Percentiles rank a stretch among this genome's conserved stretches.
phyloP scores from a whole-genome alignment of 495 filamentous ascomycete genomes.

The Hypomontagnella monticulosa region DNA sequence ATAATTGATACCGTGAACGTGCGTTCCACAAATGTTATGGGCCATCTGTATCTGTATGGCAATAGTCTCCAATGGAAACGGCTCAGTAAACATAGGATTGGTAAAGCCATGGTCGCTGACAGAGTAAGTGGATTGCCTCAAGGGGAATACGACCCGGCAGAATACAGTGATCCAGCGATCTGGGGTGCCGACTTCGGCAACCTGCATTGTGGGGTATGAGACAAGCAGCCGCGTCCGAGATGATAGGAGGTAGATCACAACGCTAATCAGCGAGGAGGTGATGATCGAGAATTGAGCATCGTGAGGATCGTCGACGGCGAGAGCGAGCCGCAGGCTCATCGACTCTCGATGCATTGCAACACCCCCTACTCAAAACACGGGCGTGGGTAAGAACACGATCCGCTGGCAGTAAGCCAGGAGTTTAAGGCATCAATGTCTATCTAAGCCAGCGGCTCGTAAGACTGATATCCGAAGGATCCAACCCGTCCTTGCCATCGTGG shows the following conservation, averaged over 20 bases:
- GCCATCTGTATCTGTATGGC: slow-evolving; percentile 15
- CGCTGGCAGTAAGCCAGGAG: slow-evolving; percentile 6
- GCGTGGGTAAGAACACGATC: not conserved
- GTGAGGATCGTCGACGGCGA: slow-evolving; percentile 37
- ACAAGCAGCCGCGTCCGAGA: slow-evolving; percentile 36
- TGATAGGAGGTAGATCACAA: slow-evolving; percentile 23
- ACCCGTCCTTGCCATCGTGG: slow-evolving; percentile 30
- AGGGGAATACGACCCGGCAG: slow-evolving; percentile 37
- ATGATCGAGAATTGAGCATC: slow-evolving; percentile 30
- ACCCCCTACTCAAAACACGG: slow-evolving; percentile 5
- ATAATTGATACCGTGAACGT: slow-evolving; percentile 11
- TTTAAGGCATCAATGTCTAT: slow-evolving; percentile 36
- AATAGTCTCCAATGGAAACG: slow-evolving; percentile 16
- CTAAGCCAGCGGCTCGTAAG: slow-evolving; percentile 13
- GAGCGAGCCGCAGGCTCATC: slow-evolving; percentile 10
- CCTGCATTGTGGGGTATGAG: slow-evolving; percentile 41
- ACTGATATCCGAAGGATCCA: slow-evolving; percentile 28
- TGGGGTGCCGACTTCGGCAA: slow-evolving; percentile 41
- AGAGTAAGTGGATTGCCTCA: slow-evolving; percentile 37
- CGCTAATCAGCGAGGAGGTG: slow-evolving; percentile 22
- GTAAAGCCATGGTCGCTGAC: slow-evolving; percentile 16
- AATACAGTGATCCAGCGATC: slow-evolving; percentile 36
- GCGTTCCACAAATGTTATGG: slow-evolving; percentile 21
- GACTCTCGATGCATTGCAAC: slow-evolving; percentile 27
- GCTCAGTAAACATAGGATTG: slow-evolving; percentile 1